Evolutionary conservation across 163 green algal genomes (phyloP), one percentile per base, ranked within the genome.

Genomic region (Prototheca cutis): DNA sequence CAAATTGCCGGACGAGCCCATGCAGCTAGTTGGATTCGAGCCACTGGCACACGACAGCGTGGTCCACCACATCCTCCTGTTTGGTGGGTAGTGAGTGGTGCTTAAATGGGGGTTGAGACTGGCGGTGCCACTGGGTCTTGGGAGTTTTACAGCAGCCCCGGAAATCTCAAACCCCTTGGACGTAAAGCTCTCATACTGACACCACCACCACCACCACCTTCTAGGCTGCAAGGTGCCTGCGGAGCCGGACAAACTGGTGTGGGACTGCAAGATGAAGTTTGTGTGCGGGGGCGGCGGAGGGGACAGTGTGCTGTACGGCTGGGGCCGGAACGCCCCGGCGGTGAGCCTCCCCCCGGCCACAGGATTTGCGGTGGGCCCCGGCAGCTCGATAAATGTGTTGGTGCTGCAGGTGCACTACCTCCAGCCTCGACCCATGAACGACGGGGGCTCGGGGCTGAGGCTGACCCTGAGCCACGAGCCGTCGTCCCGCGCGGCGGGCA

Each of bases 1-100:
- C 7, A 17, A 59, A 17, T 56, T 91, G 30, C 84, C 84, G 2
- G 55, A 79, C 6, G 52, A 70, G 4, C 58, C 81, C 6, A 64
- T 82, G 27, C 88, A 88, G 58, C 69, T 94, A 19, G 72, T 88
- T 2, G 77, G 72, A 6, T 60, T 93, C 0, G 70, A 83, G 42
- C 74, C 85, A 6, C 57, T 81, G 13, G 80, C 78, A 0, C 58
- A 79, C 55, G 61, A 88, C 61, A 56, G 76, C 27, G 59, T 82
- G 4, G 85, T 89, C 6, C 85, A 94, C 67, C 85, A 94, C 58
- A 94, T 94, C 66, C 76, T 94, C 39, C 75, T 94, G 4, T 94
- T 87, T 62, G 85, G 85, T 80, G 34, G 52, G 63, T 51, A n/a
- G 3, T 21, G 24, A n/a, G n/a, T n/a, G n/a, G n/a, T n/a, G n/a